phyloP scores from a whole-genome alignment of 73 alveolate genomes.

The Paramecium tetraurelia region DNA sequence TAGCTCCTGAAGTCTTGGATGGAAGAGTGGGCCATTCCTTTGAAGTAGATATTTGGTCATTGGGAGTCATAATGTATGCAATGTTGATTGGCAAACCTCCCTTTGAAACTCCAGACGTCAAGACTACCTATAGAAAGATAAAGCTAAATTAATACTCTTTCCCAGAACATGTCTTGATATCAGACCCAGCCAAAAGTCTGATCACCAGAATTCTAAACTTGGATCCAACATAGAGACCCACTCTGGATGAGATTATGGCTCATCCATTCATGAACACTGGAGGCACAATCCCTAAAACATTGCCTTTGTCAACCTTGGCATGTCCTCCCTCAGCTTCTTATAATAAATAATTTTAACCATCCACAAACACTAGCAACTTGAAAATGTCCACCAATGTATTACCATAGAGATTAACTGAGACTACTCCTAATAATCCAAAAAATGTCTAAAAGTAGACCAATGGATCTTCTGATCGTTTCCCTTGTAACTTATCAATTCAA shows the following conservation, averaged over 20 bases:
- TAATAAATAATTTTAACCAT: slow-evolving; percentile 77
- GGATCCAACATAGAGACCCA: slow-evolving; percentile 78
- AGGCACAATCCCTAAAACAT: slow-evolving; percentile 89
- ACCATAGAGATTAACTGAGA: slow-evolving; percentile 32
- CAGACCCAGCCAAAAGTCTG: slow-evolving; percentile 89
- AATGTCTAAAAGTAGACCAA: not conserved
- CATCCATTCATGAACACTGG: slow-evolving; percentile 68
- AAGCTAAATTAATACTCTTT: slow-evolving; percentile 81
- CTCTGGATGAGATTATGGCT: slow-evolving; percentile 68
- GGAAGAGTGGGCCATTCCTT: slow-evolving; percentile 75
- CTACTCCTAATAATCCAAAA: slow-evolving; percentile 36
- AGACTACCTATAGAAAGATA: slow-evolving; percentile 89
- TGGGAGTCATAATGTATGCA: slow-evolving; percentile 82
- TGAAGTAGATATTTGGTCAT: slow-evolving; percentile 85
- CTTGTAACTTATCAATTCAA: not conserved
- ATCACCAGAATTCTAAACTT: slow-evolving; percentile 78
- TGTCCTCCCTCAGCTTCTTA: slow-evolving; percentile 93
- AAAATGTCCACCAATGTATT: not conserved
- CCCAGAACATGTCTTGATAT: slow-evolving; percentile 90
- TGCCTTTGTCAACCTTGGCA: slow-evolving; percentile 93
- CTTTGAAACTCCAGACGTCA: slow-evolving; percentile 91
- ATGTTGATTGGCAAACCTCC: slow-evolving; percentile 78
- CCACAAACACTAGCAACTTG: slow-evolving; percentile 58
- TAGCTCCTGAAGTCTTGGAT: slow-evolving; percentile 90
- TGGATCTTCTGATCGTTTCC: slow-evolving; percentile 38